Percentiles rank a stretch among this genome's conserved stretches.
phyloP scores from a whole-genome alignment of 2,329 filamentous ascomycete species.

The Neospermospora avenae region DNA sequence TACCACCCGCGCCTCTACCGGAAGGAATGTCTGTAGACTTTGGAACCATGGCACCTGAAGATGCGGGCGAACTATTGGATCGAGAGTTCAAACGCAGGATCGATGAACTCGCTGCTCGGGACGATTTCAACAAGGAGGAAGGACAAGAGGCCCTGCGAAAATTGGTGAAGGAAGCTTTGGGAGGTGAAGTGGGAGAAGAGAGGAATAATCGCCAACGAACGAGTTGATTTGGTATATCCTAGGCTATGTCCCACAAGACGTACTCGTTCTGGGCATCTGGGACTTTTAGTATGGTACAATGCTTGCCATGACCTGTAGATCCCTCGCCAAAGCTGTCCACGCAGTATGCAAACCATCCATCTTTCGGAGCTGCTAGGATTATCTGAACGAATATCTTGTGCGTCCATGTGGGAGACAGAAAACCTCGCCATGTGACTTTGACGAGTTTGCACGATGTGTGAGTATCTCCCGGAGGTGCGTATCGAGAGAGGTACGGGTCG shows the following conservation, averaged over 20 bases:
- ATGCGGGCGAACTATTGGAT: constrained; percentile 65
- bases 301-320: constrained; percentile 43
- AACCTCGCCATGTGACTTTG: constrained; percentile 57
- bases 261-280: constrained; percentile 50
- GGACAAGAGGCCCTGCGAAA: constrained; percentile 76
- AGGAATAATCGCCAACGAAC: constrained; percentile 63
- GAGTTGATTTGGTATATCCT: constrained; percentile 42
- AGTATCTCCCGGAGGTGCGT: constrained; percentile 49
- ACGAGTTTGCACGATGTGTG: constrained; percentile 37
- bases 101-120: constrained; percentile 78
- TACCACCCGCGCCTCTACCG: constrained; percentile 61
- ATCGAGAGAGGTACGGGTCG: constrained; percentile 68
- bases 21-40: constrained; percentile 75
- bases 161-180: constrained; percentile 77
- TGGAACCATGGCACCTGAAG: constrained; percentile 66
- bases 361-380: constrained; percentile 43
- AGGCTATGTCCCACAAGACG: constrained; percentile 55
- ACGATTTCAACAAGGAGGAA: constrained; percentile 78
- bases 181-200: constrained; percentile 62
- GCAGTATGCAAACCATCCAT: constrained; percentile 55
- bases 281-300: constrained; percentile 53
- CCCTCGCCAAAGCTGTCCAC: constrained; percentile 49
- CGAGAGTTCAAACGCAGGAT: constrained; percentile 82
- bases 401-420: constrained; percentile 53
- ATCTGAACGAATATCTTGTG: constrained; percentile 45